These are phyloP conservation scores for Rhizoclosmatium globosum DNA, from an alignment of 192 early-diverging fungal species.

Conservation along the genomic window DNA sequence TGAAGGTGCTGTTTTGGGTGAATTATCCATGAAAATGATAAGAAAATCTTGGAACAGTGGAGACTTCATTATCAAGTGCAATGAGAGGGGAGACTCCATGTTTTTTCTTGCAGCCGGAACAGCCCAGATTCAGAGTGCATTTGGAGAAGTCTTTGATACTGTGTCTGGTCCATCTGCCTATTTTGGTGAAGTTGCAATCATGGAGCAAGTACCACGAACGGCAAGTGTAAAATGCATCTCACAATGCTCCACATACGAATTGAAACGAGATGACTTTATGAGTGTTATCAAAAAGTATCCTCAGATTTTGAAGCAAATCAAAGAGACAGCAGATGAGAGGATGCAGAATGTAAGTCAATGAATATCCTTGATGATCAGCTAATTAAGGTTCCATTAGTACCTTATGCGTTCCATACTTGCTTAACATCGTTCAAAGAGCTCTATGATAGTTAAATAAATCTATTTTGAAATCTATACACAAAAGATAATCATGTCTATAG, in stretches of 20 bases:
- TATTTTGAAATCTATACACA: no score
- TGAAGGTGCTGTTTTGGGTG: constrained; percentile 42
- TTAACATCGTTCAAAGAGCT: neutral
- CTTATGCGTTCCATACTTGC: constrained; percentile 57
- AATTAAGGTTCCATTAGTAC: constrained; percentile 26
- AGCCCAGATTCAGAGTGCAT: constrained; percentile 45
- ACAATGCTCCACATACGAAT: constrained; percentile 51
- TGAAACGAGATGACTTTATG: constrained; percentile 48
- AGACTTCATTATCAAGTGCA: constrained; percentile 52
- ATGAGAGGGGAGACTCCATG: constrained; percentile 55
- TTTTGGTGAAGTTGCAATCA: constrained; percentile 66
- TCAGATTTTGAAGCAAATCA: constrained; percentile 41
- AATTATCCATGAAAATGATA: constrained; percentile 51
- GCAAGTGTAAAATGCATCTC: constrained; percentile 48
- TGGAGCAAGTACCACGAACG: constrained; percentile 60
- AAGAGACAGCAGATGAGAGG: constrained; percentile 52
- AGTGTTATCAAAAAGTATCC: constrained; percentile 48
- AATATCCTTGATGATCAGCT: neutral
- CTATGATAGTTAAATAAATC: no score
- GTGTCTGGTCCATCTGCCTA: constrained; percentile 47
- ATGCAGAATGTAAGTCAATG: constrained; percentile 43
- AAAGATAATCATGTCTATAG: no score
- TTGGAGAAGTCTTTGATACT: constrained; percentile 55
- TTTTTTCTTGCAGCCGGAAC: constrained; percentile 63
- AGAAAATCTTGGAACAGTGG: constrained; percentile 40